Base-by-base conservation (phyloP, 2,329 filamentous ascomycete genomes). In the Claviceps spartinae region DNA sequence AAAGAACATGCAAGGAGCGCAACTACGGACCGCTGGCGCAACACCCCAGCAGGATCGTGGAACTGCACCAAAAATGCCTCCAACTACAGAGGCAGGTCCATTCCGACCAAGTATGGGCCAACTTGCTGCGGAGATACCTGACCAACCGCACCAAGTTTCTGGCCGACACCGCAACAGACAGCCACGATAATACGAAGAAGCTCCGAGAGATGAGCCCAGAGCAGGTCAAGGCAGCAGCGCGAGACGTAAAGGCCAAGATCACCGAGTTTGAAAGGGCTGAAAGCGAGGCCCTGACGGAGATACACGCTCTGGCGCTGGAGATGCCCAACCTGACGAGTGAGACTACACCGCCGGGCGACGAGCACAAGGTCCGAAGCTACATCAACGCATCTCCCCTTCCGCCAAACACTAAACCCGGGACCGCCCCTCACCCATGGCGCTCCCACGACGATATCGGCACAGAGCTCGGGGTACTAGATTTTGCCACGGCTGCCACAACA, bases 391-490 rank as follows among this genome's bases (percentile, higher is more conserved):
- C 83, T 13, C 67, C 82, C 73, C 69, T 54, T 55, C 18, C 64
- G 62, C 11, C 59, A 58, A 47, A 63, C 47, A 4, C 55, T 52
- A 13, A 58, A 61, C 34, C 59, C 57, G 57, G 30, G 30, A 34
- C 9, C 9, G 11, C 30, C 30, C 9, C 30, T 34, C 59, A 65
- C 52, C 69, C 77, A 6, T 83, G 77, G 77, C 76, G 81, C 43
- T 91, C 86, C 0, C 90, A 96, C 66, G 85, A 93, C 7, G 79
- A 91, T 58, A 91, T 98, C 59, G 93, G 93, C 36, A 75, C 81
- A 4, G 81, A 89, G 62, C 78, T 98, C n/a, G 83, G 84, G 37
- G 76, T 98, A n/a, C 74, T 98, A 49, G 91, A 98, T 70, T 96
- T 98, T 63, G 75, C 85, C 5, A 83, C 78, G 54, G 88, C 89